phyloP scores from a whole-genome alignment of 768 basidiomycete genomes.

The Lactarius indigo region DNA sequence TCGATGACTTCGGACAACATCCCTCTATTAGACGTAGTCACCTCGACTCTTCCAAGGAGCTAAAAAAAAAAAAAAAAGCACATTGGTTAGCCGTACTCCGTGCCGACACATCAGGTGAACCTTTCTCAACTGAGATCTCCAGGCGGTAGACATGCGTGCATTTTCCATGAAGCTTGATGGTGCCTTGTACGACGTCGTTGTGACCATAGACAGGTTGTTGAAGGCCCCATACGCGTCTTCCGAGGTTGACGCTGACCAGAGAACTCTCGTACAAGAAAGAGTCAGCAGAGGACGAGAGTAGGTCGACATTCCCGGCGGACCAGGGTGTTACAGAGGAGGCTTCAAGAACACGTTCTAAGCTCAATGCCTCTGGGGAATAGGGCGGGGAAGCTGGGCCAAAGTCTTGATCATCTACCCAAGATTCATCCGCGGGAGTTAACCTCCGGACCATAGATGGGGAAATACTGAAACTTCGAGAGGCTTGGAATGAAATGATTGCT shows the following conservation, averaged over 20 bases:
- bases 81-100: slow-evolving; percentile 1
- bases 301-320: not conserved
- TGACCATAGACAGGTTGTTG: slow-evolving; percentile 42
- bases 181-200: slow-evolving; percentile 40
- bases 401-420: slow-evolving; percentile 1
- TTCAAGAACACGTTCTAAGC: slow-evolving; percentile 4
- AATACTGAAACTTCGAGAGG: not conserved
- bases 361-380: slow-evolving; percentile 5
- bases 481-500: not conserved
- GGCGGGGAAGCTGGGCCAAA: slow-evolving; percentile 9
- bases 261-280: slow-evolving; percentile 36
- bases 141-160: slow-evolving; percentile 38
- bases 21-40: slow-evolving; percentile 33
- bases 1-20: slow-evolving; percentile 20
- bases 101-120: not conserved
- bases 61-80: slow-evolving; percentile 23
- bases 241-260: slow-evolving; percentile 40
- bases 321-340: not conserved
- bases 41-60: slow-evolving; percentile 39
- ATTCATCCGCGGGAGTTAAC: not conserved
- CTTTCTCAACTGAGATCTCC: slow-evolving; percentile 36
- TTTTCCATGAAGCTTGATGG: slow-evolving; percentile 35
- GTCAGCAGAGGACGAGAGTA: not conserved
- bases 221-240: slow-evolving; percentile 38
- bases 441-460: not conserved